Conservation (phyloP, 345 rosid genomes). For the Corchorus olitorius region DNA sequence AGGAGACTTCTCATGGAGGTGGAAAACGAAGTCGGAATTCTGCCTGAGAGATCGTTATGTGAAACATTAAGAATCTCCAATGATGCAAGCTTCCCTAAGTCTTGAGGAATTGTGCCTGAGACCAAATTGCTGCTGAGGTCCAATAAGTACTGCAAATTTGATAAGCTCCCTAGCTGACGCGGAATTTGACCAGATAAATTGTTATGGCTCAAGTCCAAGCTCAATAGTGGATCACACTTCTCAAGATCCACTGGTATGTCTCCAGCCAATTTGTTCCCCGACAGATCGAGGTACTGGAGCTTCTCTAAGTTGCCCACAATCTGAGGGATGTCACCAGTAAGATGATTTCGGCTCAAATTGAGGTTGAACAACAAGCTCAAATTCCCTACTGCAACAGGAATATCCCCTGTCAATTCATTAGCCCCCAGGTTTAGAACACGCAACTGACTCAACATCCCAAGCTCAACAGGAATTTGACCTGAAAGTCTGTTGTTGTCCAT, state of each 20-base stretch:
- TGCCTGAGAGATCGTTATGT: conserved; percentile 51
- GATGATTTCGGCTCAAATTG: conserved; percentile 53
- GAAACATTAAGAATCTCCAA: conserved; percentile 58
- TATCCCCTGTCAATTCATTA: conserved; percentile 50
- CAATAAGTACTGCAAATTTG: conserved; percentile 33
- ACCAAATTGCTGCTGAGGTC: conserved; percentile 48
- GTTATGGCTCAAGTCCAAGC: conserved; percentile 45
- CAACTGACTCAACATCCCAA: conserved; percentile 46
- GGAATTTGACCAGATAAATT: conserved; percentile 50
- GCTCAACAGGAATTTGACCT: conserved; percentile 55
- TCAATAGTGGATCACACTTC: conserved; percentile 30
- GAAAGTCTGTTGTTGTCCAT: conserved; percentile 54
- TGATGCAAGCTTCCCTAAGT: conserved; percentile 38
- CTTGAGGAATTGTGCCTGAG: conserved; percentile 50
- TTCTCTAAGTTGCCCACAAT: conserved; percentile 32
- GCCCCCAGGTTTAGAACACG: conserved; percentile 38
- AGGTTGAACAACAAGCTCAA: conserved; percentile 40
- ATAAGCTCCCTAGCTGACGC: conserved; percentile 48
- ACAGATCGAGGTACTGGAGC: conserved; percentile 46
- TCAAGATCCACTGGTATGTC: conserved; percentile 42
- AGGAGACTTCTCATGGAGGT: conserved; percentile 44
- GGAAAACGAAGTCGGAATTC: conserved; percentile 48
- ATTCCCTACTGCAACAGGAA: conserved; percentile 54
- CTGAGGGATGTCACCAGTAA: conserved; percentile 45
- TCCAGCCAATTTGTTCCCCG: conserved; percentile 43